Conservation (phyloP, 2,329 filamentous ascomycete genomes). For the Stagonosporopsis rhizophila region DNA sequence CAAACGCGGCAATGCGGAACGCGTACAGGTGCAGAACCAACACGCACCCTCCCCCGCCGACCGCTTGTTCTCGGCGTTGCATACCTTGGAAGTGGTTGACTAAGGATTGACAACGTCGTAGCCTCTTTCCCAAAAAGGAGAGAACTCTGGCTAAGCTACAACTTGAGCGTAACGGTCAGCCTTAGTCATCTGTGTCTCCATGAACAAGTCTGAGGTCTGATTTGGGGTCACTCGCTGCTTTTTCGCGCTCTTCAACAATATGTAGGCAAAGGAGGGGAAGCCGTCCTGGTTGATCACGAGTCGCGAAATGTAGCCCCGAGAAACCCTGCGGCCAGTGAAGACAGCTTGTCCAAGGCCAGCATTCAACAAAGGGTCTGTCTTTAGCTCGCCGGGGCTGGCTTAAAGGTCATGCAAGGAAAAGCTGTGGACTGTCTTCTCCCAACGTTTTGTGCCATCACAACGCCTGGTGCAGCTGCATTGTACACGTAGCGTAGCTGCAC, state of each 20-base stretch:
- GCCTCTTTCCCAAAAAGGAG: not conserved
- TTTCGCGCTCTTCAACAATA: not conserved
- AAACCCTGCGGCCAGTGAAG: constrained; percentile 2
- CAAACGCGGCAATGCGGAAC: constrained; percentile 8
- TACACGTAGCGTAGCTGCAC: not conserved
- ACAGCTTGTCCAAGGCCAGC: not conserved
- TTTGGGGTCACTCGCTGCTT: not conserved
- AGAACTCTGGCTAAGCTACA: not conserved
- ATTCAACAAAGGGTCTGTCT: not conserved
- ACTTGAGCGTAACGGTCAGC: constrained; percentile 2
- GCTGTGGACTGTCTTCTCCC: not conserved
- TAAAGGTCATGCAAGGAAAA: not conserved
- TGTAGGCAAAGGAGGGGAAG: constrained; percentile 3
- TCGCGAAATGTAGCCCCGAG: not conserved
- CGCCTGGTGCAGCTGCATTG: not conserved
- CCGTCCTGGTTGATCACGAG: not conserved
- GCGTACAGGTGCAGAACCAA: not conserved
- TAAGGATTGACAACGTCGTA: not conserved
- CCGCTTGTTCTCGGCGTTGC: not conserved
- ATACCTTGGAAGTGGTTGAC: not conserved
- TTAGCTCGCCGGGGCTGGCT: not conserved
- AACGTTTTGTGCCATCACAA: not conserved
- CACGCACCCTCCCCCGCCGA: not conserved
- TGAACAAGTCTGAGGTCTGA: not conserved
- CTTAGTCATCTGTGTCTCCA: constrained; percentile 3